Evolutionary conservation across 148 eudicot species (phyloP), one percentile per base, ranked within the genome.

Genomic region (Camellia granthamiana): DNA sequence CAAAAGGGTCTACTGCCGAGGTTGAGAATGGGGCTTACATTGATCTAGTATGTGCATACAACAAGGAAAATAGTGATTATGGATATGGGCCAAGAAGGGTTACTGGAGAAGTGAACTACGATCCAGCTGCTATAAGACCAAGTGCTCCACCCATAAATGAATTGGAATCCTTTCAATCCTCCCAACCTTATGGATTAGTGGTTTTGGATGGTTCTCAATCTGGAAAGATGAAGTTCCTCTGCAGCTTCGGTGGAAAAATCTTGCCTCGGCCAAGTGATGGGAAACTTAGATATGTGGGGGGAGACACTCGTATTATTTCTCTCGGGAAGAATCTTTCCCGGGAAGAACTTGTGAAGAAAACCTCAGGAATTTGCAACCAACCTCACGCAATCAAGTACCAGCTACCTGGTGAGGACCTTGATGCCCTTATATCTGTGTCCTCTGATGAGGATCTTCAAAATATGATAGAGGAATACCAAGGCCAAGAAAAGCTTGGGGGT

Each of bases 381-480:
- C 89, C 94, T 64, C 91, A 92, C 85, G 83, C 90, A 60, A 89
- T 95, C 55, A 95, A 95, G 84, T 95, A 95, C 80, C 98, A 93
- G 87, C 93, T 95, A 69, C 98, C 97, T 42, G 97, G 97, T 74
- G 98, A 95, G 88, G 97, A 95, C 88, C 92, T 95, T 77, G 97
- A 95, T 92, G 89, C 98, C 77, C 97, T 95, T 75, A 91, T 95
- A 79, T 95, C 98, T 11, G 91, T 95, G 47, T 92, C 97, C 78
- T 95, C 90, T 78, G 88, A 93, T 76, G 98, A 95, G 85, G 98
- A 95, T 90, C 88, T 95, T 60, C 97, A 93, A 76, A 95, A 93
- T 80, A 93, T 93, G 98, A 83, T 95, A 84, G 97, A 95, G 80
- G 98, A 95, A 83, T 95, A 90, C 79, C 80, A 87, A 66, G 94